phyloP scores from a whole-genome alignment of 148 eudicot species.

The Polygonum maritimum region DNA sequence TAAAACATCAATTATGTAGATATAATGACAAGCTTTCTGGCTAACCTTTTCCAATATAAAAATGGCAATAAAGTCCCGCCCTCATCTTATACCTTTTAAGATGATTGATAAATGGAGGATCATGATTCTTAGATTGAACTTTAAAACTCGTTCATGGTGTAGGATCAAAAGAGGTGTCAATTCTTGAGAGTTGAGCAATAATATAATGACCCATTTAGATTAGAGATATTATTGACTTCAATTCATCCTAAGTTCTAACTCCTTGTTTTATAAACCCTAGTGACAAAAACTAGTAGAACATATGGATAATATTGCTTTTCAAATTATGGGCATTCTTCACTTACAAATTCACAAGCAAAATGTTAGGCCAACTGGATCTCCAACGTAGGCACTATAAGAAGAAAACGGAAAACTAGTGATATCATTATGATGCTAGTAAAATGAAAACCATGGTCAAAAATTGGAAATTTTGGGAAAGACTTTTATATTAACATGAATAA shows the following conservation, averaged over 20 bases:
- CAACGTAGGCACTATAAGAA: neutral
- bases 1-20: neutral
- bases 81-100: neutral
- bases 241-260: neutral
- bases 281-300: neutral
- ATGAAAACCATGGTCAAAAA: neutral
- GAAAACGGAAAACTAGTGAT: neutral
- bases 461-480: neutral
- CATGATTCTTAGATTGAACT: neutral
- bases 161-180: neutral
- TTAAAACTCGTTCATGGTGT: neutral
- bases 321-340: neutral
- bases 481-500: neutral
- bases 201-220: neutral
- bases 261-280: neutral
- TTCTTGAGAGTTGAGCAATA: neutral
- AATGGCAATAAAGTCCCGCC: neutral
- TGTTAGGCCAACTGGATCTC: neutral
- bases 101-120: neutral
- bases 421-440: neutral
- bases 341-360: neutral
- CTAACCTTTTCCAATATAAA: slow-evolving; percentile 4
- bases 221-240: too few relatives aligned
- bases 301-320: neutral
- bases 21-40: slow-evolving; percentile 7